Evolutionary conservation across 2,329 filamentous ascomycete species (phyloP), one percentile per base, ranked within the genome.

Genomic region (Arachnopeziza araneosa): DNA sequence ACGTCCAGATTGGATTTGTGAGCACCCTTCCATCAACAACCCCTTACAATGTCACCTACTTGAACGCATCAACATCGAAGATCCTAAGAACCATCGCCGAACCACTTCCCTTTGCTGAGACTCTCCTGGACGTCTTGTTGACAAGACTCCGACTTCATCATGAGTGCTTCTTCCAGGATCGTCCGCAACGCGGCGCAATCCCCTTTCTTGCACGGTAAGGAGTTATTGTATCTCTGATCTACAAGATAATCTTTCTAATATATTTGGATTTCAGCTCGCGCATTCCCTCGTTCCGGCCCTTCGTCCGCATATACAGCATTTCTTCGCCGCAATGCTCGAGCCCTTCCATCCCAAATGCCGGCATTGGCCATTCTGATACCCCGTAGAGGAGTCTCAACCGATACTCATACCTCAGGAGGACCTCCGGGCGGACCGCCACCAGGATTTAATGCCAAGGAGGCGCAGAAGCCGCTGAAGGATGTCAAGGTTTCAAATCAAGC

Each of bases 371-470:
- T 87, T 44, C 73, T 86, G 60, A 78, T 86, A 57, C 83, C 84
- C 21, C 71, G 78, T 60, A 81, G 85, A 70, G 74, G 75, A 68
- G 76, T 86, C 68, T 79, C 81, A 53, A 88, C 85, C 67, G 83
- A 86, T 60, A 80, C 83, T 64, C 83, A 85, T 72, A 77, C 78
- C 59, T 74, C 80, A 57, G 76, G 79, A 61, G 60, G 53, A 1
- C 52, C 59, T 36, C 75, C 79, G 56, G 76, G 77, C 58, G 83
- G 80, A 58, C 87, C 87, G 24, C 87, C 87, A 57, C 87, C 87
- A 30, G 87, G 87, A 44, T 90, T 90, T 77, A 88, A 88, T 73
- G 77, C 85, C 23, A 81, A 88, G 67, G 77, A 88, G 73, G 87
- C 87, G 12, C 87, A 85, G 76, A 87, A 86, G 69, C 84, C 87